Evolutionary conservation across 768 basidiomycete species (phyloP).

Genomic region (Rubroboletus pulcherrimus): DNA sequence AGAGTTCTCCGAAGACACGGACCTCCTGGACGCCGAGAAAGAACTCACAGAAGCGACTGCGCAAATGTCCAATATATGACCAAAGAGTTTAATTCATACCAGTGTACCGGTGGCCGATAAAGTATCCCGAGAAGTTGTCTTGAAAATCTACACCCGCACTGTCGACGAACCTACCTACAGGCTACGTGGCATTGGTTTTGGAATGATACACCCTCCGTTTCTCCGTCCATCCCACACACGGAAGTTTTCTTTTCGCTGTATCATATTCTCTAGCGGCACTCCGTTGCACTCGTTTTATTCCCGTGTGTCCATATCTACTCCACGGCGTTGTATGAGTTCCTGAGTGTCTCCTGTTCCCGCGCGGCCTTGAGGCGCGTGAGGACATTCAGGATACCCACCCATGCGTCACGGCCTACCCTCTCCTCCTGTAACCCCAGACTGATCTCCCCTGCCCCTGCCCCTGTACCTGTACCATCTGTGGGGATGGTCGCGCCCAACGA

Average conservation of each 20-base stretch:
- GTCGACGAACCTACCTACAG: constrained; percentile 1
- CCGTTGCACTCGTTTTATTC: constrained; percentile 11
- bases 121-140: constrained; percentile 19
- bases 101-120: constrained; percentile 12
- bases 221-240: constrained; percentile 19
- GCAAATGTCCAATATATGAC: constrained; percentile 28
- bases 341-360: constrained; percentile 24
- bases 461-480: constrained; percentile 12
- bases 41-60: constrained; percentile 49
- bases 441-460: constrained; percentile 22
- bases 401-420: constrained; percentile 70
- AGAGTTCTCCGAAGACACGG: constrained; percentile 33
- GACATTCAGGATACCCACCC: constrained; percentile 69
- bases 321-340: constrained; percentile 11
- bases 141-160: constrained; percentile 16
- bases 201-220: not conserved
- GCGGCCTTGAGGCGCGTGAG: constrained; percentile 58
- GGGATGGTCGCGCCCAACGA: constrained; percentile 78
- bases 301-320: constrained; percentile 19
- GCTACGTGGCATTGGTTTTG: not conserved
- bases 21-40: constrained; percentile 56
- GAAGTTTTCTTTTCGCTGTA: constrained; percentile 5
- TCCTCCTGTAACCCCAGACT: constrained; percentile 75
- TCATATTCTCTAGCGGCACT: constrained; percentile 4
- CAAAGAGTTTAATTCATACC: constrained; percentile 17